Percentiles rank a stretch among this genome's conserved stretches.
Evolutionary conservation across 192 early-diverging fungal species (phyloP).

Genomic region (Geranomyces michiganensis): DNA sequence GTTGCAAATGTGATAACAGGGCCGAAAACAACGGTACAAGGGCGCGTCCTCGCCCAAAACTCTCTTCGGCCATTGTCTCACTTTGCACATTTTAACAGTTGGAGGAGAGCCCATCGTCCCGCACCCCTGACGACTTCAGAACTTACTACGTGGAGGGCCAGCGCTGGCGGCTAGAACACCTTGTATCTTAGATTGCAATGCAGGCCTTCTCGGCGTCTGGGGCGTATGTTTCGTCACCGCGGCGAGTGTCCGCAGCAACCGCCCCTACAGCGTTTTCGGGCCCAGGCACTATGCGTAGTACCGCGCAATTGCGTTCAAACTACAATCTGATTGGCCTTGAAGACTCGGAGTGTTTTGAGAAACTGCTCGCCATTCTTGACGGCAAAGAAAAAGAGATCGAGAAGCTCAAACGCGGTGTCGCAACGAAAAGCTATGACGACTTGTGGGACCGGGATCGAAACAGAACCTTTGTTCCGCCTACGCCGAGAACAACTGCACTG

Average conservation of each 20-base stretch:
- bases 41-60: too few species aligned
- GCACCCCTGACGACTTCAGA: too few species aligned
- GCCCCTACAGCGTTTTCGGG: not conserved
- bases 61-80: too few species aligned
- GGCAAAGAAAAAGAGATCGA: conserved; percentile 16
- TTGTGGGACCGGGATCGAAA: not conserved
- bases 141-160: too few species aligned
- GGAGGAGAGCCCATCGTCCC: too few species aligned
- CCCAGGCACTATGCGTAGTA: not conserved
- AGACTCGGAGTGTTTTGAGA: not conserved
- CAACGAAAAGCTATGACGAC: conserved; percentile 1
- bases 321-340: conserved; percentile 5
- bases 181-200: not conserved
- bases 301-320: not conserved
- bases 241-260: not conserved
- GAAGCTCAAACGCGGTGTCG: conserved; percentile 2
- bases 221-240: not conserved
- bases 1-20: too few species aligned
- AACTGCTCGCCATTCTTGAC: not conserved
- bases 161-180: too few species aligned
- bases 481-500: not conserved
- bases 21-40: too few species aligned
- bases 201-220: not conserved
- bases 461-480: not conserved
- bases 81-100: too few species aligned